phyloP scores from a whole-genome alignment of 352 stramenopile genomes.

The Pythium utonaiense region DNA sequence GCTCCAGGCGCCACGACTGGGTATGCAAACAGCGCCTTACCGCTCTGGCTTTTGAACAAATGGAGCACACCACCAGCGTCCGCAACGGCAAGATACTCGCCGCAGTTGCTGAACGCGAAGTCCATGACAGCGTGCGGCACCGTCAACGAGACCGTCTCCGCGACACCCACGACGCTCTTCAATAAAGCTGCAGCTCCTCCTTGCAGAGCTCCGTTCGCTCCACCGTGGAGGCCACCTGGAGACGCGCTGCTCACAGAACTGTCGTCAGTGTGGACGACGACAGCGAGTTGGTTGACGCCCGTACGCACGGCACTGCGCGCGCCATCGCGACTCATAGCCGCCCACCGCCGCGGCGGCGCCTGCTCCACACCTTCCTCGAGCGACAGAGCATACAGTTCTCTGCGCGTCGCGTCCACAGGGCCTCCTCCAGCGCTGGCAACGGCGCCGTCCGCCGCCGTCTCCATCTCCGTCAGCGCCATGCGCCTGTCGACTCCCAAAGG shows the following conservation, averaged over 20 bases:
- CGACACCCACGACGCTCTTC: background rate
- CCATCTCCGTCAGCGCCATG: background rate
- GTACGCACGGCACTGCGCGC: conserved; percentile 15
- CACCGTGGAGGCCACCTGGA: background rate
- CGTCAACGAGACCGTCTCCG: background rate
- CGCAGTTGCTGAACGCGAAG: conserved; percentile 24
- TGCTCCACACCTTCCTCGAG: conserved; percentile 5
- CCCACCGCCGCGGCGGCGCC: conserved; percentile 5
- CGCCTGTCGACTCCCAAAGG: background rate
- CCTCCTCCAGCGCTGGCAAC: background rate
- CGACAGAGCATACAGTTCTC: conserved; percentile 2
- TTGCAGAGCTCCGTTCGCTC: background rate
- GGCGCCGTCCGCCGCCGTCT: background rate
- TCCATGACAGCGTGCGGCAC: conserved; percentile 17
- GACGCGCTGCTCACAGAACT: background rate
- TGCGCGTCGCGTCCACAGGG: background rate
- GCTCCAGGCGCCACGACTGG: conserved; percentile 18
- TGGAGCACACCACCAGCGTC: conserved; percentile 16
- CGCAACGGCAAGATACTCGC: conserved; percentile 23
- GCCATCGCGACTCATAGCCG: conserved; percentile 8
- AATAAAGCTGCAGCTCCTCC: background rate
- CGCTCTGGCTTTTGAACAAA: conserved; percentile 21
- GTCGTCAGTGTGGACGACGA: conserved; percentile 1
- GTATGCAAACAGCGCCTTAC: conserved; percentile 24
- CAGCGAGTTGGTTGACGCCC: background rate